Percentiles rank a stretch among this genome's conserved stretches.
Conservation (phyloP, 139 green algal species). For the Haematococcus sp. region DNA sequence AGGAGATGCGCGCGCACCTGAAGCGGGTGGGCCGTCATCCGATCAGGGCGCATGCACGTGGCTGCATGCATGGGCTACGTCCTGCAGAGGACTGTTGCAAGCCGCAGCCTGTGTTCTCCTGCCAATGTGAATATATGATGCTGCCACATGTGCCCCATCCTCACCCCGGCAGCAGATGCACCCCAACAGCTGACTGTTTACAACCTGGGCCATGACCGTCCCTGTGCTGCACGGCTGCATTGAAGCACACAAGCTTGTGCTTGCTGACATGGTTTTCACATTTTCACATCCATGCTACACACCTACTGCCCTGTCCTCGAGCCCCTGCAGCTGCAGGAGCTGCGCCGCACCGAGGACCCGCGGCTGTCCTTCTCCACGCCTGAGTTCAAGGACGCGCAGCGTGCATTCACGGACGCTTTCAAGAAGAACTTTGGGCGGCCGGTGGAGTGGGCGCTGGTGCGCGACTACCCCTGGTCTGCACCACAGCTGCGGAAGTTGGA, state of each 20-base stretch:
- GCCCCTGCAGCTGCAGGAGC: conserved; percentile 72
- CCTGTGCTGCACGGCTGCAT: no score
- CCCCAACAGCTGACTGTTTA: no score
- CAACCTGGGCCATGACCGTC: no score
- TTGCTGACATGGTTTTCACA: background rate
- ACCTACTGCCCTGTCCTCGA: background rate
- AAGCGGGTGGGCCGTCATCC: conserved; percentile 69
- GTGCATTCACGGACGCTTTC: conserved; percentile 86
- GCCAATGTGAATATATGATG: no score
- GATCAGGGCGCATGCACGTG: background rate
- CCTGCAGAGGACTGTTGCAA: background rate
- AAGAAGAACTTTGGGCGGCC: conserved; percentile 94
- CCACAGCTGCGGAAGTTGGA: conserved; percentile 76
- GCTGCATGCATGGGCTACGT: background rate
- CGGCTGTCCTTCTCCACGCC: conserved; percentile 90
- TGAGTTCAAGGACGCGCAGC: conserved; percentile 92
- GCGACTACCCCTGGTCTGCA: conserved; percentile 82
- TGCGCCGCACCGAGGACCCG: conserved; percentile 83
- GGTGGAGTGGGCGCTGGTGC: conserved; percentile 87
- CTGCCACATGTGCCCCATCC: no score
- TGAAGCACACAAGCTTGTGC: no score
- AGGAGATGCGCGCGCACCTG: conserved; percentile 83
- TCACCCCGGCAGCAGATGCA: no score
- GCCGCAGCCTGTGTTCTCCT: background rate
- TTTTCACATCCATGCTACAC: background rate